Conservation (phyloP, 2,329 filamentous ascomycete genomes). For the Alternaria triticina region DNA sequence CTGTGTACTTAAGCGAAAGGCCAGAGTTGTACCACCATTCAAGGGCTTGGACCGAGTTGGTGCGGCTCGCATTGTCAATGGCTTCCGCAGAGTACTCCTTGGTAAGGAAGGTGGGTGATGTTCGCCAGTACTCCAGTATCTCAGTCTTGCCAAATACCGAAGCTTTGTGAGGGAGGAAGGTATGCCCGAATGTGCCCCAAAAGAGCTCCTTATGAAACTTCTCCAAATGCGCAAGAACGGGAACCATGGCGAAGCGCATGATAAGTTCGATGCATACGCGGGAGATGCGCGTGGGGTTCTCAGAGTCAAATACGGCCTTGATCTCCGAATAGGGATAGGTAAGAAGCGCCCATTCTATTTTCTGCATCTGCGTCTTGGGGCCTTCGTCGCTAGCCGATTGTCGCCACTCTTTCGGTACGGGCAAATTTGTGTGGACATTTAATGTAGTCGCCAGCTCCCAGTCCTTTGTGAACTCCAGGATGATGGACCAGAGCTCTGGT, state of each 20-base stretch:
- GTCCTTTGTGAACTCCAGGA: conserved; percentile 82
- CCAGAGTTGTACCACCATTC: conserved; percentile 91
- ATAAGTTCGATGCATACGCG: conserved; percentile 85
- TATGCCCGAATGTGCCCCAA: conserved; percentile 81
- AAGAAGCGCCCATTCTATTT: conserved; percentile 85
- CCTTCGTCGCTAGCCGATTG: conserved; percentile 68
- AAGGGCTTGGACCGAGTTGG: conserved; percentile 82
- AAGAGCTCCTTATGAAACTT: conserved; percentile 75
- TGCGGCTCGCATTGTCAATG: conserved; percentile 83
- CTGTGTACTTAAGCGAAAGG: conserved; percentile 82
- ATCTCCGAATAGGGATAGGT: conserved; percentile 73
- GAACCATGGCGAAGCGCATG: conserved; percentile 85
- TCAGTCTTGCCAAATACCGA: conserved; percentile 86
- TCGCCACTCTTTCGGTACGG: conserved; percentile 76
- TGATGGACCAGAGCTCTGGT: conserved; percentile 86
- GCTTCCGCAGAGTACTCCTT: conserved; percentile 88
- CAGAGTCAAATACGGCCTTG: conserved; percentile 73
- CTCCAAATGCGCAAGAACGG: conserved; percentile 76
- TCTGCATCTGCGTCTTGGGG: conserved; percentile 73
- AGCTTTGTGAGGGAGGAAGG: conserved; percentile 84
- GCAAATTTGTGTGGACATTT: conserved; percentile 78
- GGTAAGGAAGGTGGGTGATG: conserved; percentile 79
- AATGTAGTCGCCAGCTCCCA: conserved; percentile 89
- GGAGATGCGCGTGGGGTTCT: conserved; percentile 77
- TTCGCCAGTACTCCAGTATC: conserved; percentile 90